Evolutionary conservation across 805 yeast genomes (phyloP), one percentile per base, ranked within the genome.

Genomic region (Ogataea degrootiae): DNA sequence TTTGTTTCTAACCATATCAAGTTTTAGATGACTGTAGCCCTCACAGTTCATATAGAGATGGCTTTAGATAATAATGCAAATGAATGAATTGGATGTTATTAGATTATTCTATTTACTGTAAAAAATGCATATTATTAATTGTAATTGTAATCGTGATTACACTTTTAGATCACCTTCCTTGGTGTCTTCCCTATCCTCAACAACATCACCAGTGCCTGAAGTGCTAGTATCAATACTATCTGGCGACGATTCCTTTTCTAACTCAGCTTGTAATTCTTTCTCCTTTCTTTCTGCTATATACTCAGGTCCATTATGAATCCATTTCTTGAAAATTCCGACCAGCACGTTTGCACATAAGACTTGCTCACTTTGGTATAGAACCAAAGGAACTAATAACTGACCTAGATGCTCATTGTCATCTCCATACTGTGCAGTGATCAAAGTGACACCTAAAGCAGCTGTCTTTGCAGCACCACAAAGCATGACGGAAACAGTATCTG

Each of bases 401-500:
- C 96, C 96, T 52, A 88, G 68, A 54, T 80, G 71, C 9, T 75
- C 71, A 56, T 77, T 79, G 40, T 74, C 59, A 5, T 77, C 66
- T 15, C 95, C 95, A 62, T 87, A 89, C 48, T 65, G 69, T 0
- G 70, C 53, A 1, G 90, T 74, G n/a, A 85, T 74, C 43, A 89
- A 71, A 1, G 96, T 85, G 4, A 89, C 96, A 35, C 96, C 97
- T 44, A 89, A 71, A 0, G 96, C 96, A 0, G 96, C 96, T 1
- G 96, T 89, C 65, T 89, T 90, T 2, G 97, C 96, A 5, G 96
- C 92, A 11, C 96, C 96, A 66, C 96, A 87, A 49, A 88, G 74
- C 85, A 89, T 77, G 43, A 90, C 76, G 12, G 91, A 75, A 34
- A 87, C 87, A 0, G 96, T 79, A 59, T 90, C 96, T 44, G 71